Evolutionary conservation across 345 rosid species (phyloP).

Genomic region (Crucihimalaya himalaica): DNA sequence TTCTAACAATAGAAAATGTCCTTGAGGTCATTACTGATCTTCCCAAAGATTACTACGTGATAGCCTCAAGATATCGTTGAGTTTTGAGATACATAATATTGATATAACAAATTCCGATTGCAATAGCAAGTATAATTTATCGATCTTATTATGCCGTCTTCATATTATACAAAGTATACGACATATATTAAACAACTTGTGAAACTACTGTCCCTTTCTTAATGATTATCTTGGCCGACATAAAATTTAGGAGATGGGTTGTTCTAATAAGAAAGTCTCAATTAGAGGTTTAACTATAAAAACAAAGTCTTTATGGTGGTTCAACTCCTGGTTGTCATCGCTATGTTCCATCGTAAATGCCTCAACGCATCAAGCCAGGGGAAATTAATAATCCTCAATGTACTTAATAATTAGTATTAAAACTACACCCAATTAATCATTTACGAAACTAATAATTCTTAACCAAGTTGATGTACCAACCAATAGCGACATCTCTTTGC

Average conservation of each 20-base stretch:
- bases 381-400: neutral
- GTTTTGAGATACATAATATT: neutral
- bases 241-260: neutral
- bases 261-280: constrained; percentile 11
- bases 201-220: constrained; percentile 15
- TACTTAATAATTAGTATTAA: neutral
- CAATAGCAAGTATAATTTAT: neutral
- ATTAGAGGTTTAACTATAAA: constrained; percentile 15
- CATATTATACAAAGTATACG: neutral
- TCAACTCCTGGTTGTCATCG: constrained; percentile 39
- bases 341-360: constrained; percentile 30
- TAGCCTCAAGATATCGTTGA: neutral
- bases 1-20: neutral
- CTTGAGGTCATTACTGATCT: neutral
- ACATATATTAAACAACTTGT: constrained; percentile 7
- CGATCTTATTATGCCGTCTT: neutral
- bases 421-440: neutral
- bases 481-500: neutral
- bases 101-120: neutral
- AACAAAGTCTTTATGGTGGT: constrained; percentile 21
- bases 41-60: constrained; percentile 1
- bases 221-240: neutral
- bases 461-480: constrained; percentile 31
- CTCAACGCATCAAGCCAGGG: constrained; percentile 28
- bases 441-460: constrained; percentile 5